Conservation (phyloP, 306 rosid genomes). For the Bauhinia variegata region DNA sequence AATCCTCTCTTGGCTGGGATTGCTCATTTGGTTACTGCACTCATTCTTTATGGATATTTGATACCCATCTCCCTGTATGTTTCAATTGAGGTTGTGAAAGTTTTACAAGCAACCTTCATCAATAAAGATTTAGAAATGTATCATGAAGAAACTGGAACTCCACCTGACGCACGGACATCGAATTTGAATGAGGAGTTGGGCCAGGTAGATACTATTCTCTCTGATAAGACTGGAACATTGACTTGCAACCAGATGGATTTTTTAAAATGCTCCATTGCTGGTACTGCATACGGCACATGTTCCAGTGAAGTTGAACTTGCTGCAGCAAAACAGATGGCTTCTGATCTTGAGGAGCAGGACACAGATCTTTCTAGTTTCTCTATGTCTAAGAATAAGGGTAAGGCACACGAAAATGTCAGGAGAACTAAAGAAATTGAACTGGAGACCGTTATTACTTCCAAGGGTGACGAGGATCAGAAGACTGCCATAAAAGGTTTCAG, state of each 20-base stretch:
- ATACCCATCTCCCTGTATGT: conserved; percentile 98
- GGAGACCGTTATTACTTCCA: conserved; percentile 70
- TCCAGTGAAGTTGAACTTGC: conserved; percentile 96
- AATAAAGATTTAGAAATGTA: conserved; percentile 88
- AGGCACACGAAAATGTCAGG: conserved; percentile 27
- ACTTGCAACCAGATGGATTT: conserved; percentile 99
- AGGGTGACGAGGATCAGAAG: conserved; percentile 49
- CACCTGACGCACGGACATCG: conserved; percentile 91
- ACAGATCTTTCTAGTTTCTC: conserved; percentile 70
- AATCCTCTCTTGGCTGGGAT: conserved; percentile 68
- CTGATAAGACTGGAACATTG: conserved; percentile 97
- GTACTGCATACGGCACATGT: conserved; percentile 70
- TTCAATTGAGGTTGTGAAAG: conserved; percentile 97
- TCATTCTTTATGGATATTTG: conserved; percentile 96
- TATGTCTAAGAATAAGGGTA: conserved; percentile 32
- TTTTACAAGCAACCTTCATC: conserved; percentile 91
- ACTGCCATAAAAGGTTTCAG: conserved; percentile 75
- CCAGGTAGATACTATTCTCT: conserved; percentile 95
- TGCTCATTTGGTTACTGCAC: conserved; percentile 88
- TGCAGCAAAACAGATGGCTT: conserved; percentile 89
- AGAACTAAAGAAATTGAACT: conserved; percentile 66
- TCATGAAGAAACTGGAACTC: conserved; percentile 82
- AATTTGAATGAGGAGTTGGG: conserved; percentile 98
- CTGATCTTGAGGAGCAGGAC: conserved; percentile 61
- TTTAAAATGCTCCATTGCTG: conserved; percentile 94